Conservation (phyloP, 2,329 filamentous ascomycete species). For the Fusarium keratoplasticum region DNA sequence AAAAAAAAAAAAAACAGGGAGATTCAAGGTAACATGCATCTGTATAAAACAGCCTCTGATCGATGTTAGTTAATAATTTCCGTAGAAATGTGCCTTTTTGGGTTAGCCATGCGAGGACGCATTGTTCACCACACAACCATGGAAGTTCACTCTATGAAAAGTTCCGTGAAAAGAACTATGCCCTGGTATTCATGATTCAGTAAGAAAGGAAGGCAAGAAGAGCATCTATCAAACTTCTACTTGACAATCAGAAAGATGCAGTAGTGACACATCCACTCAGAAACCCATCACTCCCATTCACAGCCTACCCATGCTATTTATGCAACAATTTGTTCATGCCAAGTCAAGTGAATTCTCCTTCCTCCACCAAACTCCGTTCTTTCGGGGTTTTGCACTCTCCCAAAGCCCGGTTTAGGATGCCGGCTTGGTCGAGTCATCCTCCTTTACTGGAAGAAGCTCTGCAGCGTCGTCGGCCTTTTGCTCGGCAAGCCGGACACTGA, state of each 20-base stretch:
- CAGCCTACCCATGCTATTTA: constrained; percentile 1
- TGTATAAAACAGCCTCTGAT: neutral
- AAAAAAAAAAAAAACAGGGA: neutral
- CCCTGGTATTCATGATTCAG: constrained; percentile 4
- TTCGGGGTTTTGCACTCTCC: neutral
- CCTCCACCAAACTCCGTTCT: neutral
- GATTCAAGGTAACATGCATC: neutral
- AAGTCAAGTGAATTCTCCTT: neutral
- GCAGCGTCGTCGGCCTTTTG: constrained; percentile 43
- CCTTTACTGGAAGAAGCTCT: constrained; percentile 34
- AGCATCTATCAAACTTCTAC: neutral
- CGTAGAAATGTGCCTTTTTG: neutral
- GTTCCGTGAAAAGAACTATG: neutral
- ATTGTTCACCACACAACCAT: neutral
- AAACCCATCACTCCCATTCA: neutral
- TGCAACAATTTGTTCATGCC: constrained; percentile 6
- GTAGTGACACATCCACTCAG: neutral
- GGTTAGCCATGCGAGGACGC: neutral
- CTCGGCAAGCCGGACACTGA: constrained; percentile 51
- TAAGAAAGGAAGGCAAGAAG: neutral
- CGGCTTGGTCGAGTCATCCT: constrained; percentile 16
- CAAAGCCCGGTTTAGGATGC: constrained; percentile 10
- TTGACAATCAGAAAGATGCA: neutral
- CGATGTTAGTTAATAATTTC: neutral
- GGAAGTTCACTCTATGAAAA: neutral